Conservation (phyloP, 1,139 yeast genomes). For the Pichia sp. region DNA sequence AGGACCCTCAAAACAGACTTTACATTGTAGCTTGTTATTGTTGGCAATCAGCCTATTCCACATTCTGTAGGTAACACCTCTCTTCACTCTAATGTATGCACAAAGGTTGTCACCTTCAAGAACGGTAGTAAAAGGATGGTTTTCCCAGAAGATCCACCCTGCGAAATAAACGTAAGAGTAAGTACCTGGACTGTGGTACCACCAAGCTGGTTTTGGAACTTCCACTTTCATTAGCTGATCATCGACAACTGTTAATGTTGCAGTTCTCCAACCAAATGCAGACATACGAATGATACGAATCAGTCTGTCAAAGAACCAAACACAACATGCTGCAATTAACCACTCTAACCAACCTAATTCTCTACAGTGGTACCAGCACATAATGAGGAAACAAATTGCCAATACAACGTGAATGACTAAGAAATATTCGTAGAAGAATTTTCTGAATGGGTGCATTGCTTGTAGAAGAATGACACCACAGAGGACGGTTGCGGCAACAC, state of each 20-base stretch:
- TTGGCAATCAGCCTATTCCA: constrained; percentile 22
- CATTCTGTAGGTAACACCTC: constrained; percentile 26
- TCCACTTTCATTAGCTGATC: constrained; percentile 41
- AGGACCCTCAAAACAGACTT: constrained; percentile 58
- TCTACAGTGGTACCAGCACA: constrained; percentile 40
- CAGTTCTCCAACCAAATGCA: constrained; percentile 37
- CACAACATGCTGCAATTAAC: constrained; percentile 39
- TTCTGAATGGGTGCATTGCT: constrained; percentile 44
- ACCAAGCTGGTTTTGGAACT: constrained; percentile 42
- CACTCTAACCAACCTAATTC: constrained; percentile 43
- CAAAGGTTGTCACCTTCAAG: constrained; percentile 19
- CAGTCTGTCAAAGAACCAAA: constrained; percentile 38
- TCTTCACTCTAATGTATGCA: constrained; percentile 37
- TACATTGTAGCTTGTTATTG: constrained; percentile 21
- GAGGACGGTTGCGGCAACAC: constrained; percentile 37
- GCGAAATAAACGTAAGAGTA: constrained; percentile 39
- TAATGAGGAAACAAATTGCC: constrained; percentile 35
- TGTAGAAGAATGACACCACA: constrained; percentile 43
- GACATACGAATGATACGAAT: constrained; percentile 34
- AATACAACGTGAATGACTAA: constrained; percentile 36
- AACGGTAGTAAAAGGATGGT: constrained; percentile 38
- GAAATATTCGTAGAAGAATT: constrained; percentile 42
- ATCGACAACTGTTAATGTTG: constrained; percentile 19
- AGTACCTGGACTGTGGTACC: constrained; percentile 36
- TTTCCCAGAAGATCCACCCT: constrained; percentile 31